These are phyloP conservation scores for Blastosporella zonata DNA, from an alignment of 1,284 basidiomycete genomes.

Conservation along the genomic window DNA sequence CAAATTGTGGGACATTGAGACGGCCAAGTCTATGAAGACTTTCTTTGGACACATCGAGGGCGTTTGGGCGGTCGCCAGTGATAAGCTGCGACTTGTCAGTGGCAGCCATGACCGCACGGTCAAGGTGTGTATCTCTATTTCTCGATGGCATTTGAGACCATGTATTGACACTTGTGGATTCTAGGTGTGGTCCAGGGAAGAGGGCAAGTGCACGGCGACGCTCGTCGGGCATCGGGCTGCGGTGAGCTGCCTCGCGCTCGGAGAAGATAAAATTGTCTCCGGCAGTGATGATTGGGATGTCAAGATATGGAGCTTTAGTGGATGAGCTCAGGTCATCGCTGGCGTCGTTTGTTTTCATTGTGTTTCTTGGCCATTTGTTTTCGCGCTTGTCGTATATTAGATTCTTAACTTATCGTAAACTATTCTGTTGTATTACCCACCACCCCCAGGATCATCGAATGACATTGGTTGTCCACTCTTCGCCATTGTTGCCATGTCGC, in stretches of 20 bases:
- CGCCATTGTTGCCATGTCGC: too few relatives aligned
- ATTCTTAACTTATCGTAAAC: slow-evolving; percentile 1
- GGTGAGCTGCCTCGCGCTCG: slow-evolving; percentile 87
- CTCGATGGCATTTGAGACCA: slow-evolving; percentile 11
- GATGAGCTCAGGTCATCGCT: slow-evolving; percentile 23
- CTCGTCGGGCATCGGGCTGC: slow-evolving; percentile 94
- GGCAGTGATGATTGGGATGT: slow-evolving; percentile 89
- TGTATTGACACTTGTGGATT: slow-evolving; percentile 10
- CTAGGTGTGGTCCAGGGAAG: slow-evolving; percentile 91
- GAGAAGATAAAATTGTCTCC: slow-evolving; percentile 94
- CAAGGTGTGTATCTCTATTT: slow-evolving; percentile 53
- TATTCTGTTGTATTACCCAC: neutral
- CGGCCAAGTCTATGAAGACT: slow-evolving; percentile 76
- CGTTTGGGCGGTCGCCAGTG: slow-evolving; percentile 93
- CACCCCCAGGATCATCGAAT: neutral
- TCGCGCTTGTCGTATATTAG: neutral
- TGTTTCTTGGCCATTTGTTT: neutral
- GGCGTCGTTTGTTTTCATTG: neutral
- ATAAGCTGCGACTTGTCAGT: slow-evolving; percentile 89
- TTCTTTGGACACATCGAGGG: slow-evolving; percentile 97
- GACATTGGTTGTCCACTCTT: too few relatives aligned
- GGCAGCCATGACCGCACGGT: slow-evolving; percentile 92
- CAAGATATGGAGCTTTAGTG: slow-evolving; percentile 78
- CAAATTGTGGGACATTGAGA: slow-evolving; percentile 94
- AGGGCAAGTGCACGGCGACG: slow-evolving; percentile 85